Base-by-base conservation (phyloP, 139 green algal species). In the Volvox africanus region DNA sequence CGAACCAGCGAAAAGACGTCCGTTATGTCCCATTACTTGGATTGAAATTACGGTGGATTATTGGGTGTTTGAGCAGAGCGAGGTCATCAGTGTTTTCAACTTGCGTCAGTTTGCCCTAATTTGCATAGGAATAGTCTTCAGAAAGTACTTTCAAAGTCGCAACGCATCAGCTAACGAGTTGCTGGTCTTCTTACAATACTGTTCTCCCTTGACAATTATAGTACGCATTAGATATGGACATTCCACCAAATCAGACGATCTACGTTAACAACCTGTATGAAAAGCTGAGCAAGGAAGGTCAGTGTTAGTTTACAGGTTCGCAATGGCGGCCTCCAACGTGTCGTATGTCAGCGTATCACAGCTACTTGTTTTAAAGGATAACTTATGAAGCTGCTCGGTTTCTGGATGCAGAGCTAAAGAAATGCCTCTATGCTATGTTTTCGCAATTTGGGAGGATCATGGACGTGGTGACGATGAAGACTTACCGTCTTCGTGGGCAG, bases 261-360 rank as follows among this genome's bases (percentile, higher is more conserved):
- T 99, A 99, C 82, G 93, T 99, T 0, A 97, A 97, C 67, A 99
- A 99, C 91, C 73, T 99, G 14, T 97, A 97, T 76, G 98, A 99
- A 86, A 99, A 99, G 92, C 86, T 99, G 13, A 95, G 93, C 22
- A 99, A 99, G 89, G 96, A 99, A 86, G 98, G 97, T 99, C 0
- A 2, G 35, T 55, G 32, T 86, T 36, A 30, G 2, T n/a, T 71
- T 77, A 73, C 65, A 9, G 12, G 65, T 12, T 12, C 28, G 61
- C 50, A 33, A 32, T 82, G 85, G 85, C 69, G 69, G 85, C 69
- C 83, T 88, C 44, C 44, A 55, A 55, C 44, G 44, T 55, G 9
- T 55, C 44, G 44, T 55, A 9, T 55, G 5, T 55, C 44, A 55
- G 44, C 44, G 44, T 55, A 55, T 55, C 44, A 55, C 5, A 55